Conservation (phyloP, 2,329 filamentous ascomycete genomes). For the Capronia americana region DNA sequence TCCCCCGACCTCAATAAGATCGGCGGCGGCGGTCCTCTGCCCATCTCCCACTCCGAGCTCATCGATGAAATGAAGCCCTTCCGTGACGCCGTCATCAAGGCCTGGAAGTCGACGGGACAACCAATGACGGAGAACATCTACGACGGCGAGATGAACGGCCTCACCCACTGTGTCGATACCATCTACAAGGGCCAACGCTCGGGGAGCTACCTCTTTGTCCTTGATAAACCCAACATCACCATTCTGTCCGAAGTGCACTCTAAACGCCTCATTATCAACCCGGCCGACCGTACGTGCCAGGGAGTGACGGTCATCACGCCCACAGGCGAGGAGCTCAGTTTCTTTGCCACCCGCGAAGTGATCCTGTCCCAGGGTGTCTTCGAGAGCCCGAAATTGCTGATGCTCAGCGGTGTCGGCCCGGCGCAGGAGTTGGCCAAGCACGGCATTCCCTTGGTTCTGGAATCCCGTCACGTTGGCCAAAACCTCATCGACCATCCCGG, state of each 20-base stretch:
- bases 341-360: constrained; percentile 58
- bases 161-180: constrained; percentile 60
- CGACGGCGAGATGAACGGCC: constrained; percentile 61
- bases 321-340: constrained; percentile 50
- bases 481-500: constrained; percentile 65
- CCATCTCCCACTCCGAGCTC: constrained; percentile 62
- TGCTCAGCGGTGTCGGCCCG: constrained; percentile 68
- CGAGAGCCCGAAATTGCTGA: constrained; percentile 69
- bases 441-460: constrained; percentile 59
- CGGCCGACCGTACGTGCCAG: constrained; percentile 46
- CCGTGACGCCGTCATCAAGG: constrained; percentile 49
- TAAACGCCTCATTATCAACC: constrained; percentile 62
- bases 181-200: constrained; percentile 66
- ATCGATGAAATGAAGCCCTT: constrained; percentile 60
- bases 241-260: constrained; percentile 57
- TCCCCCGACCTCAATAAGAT: constrained; percentile 57
- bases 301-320: constrained; percentile 58
- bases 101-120: constrained; percentile 62
- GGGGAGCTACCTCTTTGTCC: constrained; percentile 58
- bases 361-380: constrained; percentile 62
- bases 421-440: constrained; percentile 58
- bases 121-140: constrained; percentile 62
- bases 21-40: constrained; percentile 60
- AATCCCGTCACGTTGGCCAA: constrained; percentile 67
- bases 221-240: constrained; percentile 62